A percentile compares a stretch with the other conserved stretches of the same genome.
Evolutionary conservation across 1,284 basidiomycete genomes (phyloP).

Genomic region (Abortiporus biennis): DNA sequence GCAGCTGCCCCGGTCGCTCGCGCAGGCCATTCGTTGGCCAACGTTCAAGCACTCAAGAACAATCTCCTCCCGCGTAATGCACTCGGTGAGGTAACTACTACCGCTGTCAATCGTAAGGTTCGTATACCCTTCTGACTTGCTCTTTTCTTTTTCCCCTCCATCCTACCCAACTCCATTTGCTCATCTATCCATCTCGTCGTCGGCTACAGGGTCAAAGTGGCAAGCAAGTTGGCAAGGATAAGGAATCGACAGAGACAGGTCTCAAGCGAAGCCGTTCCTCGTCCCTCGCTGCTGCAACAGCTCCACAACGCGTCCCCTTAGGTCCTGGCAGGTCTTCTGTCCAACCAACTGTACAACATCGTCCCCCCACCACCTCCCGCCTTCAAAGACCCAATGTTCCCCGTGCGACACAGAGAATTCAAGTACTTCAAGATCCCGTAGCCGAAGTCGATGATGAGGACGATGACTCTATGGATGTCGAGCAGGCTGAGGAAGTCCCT

Average conservation of each 20-base stretch:
- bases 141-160: not conserved
- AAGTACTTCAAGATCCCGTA: not conserved
- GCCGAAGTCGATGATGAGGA: slow-evolving; percentile 9
- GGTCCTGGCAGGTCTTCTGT: slow-evolving; percentile 41
- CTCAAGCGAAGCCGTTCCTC: slow-evolving; percentile 58
- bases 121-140: not conserved
- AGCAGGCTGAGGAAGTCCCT: slow-evolving; percentile 18
- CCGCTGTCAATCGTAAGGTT: slow-evolving; percentile 71
- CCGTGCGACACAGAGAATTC: slow-evolving; percentile 23
- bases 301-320: slow-evolving; percentile 59
- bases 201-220: too few relatives aligned
- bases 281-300: slow-evolving; percentile 51
- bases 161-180: slow-evolving; percentile 7
- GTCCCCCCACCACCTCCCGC: slow-evolving; percentile 30
- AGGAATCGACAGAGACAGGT: slow-evolving; percentile 48
- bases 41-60: slow-evolving; percentile 33
- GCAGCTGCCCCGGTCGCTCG: slow-evolving; percentile 39
- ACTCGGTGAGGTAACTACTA: slow-evolving; percentile 65
- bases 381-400: slow-evolving; percentile 20
- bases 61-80: slow-evolving; percentile 45
- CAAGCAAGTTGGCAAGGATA: slow-evolving; percentile 37
- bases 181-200: too few relatives aligned
- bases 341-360: slow-evolving; percentile 25
- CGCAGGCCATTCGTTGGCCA: slow-evolving; percentile 15
- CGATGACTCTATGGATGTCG: slow-evolving; percentile 14